Evolutionary conservation across 352 stramenopile genomes (phyloP).

Genomic region (Globisporangium splendens): DNA sequence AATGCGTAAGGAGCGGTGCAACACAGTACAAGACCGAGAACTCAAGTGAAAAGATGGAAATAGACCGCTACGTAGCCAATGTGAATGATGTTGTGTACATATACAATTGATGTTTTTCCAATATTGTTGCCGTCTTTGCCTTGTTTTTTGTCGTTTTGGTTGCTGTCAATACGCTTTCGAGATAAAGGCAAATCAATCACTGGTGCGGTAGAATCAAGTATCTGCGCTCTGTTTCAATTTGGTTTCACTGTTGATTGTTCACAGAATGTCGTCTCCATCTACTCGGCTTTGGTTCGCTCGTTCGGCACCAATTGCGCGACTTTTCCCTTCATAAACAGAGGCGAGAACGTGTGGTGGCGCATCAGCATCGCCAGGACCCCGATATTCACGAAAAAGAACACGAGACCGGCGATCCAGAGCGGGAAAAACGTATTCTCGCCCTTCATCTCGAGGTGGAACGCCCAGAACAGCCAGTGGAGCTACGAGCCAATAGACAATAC

Average conservation of each 20-base stretch:
- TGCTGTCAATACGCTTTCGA: too few relatives aligned
- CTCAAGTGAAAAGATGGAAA: too few relatives aligned
- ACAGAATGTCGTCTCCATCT: neutral
- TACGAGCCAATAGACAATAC: slow-evolving; percentile 10
- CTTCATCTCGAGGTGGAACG: slow-evolving; percentile 89
- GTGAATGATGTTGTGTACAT: too few relatives aligned
- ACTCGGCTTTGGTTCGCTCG: slow-evolving; percentile 10
- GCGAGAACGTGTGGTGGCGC: slow-evolving; percentile 49
- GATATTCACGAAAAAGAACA: slow-evolving; percentile 90
- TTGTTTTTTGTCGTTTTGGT: too few relatives aligned
- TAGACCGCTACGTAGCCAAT: too few relatives aligned
- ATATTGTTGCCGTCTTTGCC: too few relatives aligned
- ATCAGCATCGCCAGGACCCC: slow-evolving; percentile 74
- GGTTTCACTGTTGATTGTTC: neutral
- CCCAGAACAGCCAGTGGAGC: slow-evolving; percentile 89
- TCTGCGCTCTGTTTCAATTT: too few relatives aligned
- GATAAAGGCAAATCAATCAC: too few relatives aligned
- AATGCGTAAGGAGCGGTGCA: too few relatives aligned
- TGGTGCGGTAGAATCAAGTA: too few relatives aligned
- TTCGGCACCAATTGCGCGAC: slow-evolving; percentile 37
- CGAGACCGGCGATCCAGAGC: slow-evolving; percentile 83
- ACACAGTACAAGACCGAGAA: too few relatives aligned
- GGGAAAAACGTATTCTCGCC: slow-evolving; percentile 86
- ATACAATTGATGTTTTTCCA: too few relatives aligned
- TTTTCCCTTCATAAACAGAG: slow-evolving; percentile 47